These are phyloP conservation scores for Colletotrichum lindemuthianum DNA, from an alignment of 2,329 filamentous ascomycete species.

Conservation along the genomic window DNA sequence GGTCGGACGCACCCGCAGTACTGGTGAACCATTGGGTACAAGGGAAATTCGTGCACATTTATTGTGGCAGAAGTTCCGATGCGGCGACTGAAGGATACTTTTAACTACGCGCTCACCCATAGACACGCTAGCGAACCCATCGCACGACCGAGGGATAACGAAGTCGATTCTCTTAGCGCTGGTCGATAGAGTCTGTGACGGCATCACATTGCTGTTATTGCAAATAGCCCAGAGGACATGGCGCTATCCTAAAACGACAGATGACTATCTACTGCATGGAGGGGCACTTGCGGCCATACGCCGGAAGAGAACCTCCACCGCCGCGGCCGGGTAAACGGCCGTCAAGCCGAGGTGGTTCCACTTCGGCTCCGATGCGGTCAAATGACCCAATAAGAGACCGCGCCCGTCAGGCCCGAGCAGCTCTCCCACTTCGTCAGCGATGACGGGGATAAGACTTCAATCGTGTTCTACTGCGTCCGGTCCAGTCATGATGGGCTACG, in stretches of 20 bases:
- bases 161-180: conserved; percentile 6
- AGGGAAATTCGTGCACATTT: too few relatives aligned
- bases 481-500: conserved; percentile 16
- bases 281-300: conserved; percentile 22
- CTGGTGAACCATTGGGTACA: too few relatives aligned
- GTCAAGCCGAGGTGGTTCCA: conserved; percentile 19
- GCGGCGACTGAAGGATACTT: too few relatives aligned
- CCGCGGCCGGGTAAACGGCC: conserved; percentile 22
- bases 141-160: neutral
- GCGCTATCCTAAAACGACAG: conserved; percentile 18
- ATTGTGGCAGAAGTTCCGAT: too few relatives aligned
- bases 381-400: conserved; percentile 22
- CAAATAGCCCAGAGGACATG: conserved; percentile 8
- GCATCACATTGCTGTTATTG: conserved; percentile 3
- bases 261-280: conserved; percentile 15
- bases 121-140: neutral
- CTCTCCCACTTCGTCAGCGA: conserved; percentile 19
- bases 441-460: conserved; percentile 30
- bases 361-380: conserved; percentile 31
- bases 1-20: too few relatives aligned
- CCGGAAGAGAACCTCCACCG: conserved; percentile 23
- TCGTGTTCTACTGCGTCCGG: conserved; percentile 14
- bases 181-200: conserved; percentile 5
- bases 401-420: conserved; percentile 8
- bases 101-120: too few relatives aligned